Conservation (phyloP, 148 eudicot genomes). For the Vaccinium darrowii region DNA sequence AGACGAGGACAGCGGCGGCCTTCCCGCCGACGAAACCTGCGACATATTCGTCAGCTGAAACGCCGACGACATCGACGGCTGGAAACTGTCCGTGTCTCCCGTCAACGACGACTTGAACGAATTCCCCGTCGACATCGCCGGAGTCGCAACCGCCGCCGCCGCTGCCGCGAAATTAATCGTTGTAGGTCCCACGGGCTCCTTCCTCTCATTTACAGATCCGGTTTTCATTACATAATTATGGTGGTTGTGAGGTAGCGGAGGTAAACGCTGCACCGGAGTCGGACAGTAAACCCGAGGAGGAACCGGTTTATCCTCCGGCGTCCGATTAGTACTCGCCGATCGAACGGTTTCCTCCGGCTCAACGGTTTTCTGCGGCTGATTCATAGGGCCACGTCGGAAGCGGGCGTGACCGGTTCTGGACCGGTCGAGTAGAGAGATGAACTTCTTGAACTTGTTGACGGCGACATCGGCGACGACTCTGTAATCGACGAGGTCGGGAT, state of each 20-base stretch:
- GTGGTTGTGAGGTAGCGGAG: conserved; percentile 45
- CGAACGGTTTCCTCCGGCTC: neutral
- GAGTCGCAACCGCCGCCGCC: conserved; percentile 27
- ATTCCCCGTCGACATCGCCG: conserved; percentile 40
- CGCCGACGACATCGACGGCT: conserved; percentile 77
- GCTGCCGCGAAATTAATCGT: conserved; percentile 56
- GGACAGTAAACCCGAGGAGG: neutral
- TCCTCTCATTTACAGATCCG: conserved; percentile 29
- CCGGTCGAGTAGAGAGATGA: conserved; percentile 71
- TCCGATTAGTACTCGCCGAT: neutral
- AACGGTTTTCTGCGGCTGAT: conserved; percentile 8
- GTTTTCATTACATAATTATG: conserved; percentile 13
- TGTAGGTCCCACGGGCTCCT: conserved; percentile 35
- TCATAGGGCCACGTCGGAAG: conserved; percentile 72
- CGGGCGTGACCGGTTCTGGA: conserved; percentile 90
- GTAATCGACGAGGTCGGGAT: conserved; percentile 40
- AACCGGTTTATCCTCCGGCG: conserved; percentile 20
- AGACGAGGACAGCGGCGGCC: conserved; percentile 60
- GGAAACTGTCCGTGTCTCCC: conserved; percentile 61
- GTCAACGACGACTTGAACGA: conserved; percentile 72
- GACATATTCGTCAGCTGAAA: conserved; percentile 82
- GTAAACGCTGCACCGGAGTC: conserved; percentile 63
- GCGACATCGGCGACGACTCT: conserved; percentile 72
- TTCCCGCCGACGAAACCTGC: conserved; percentile 65
- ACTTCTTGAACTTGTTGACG: conserved; percentile 74